A percentile compares a stretch with the other conserved stretches of the same genome.
Conservation (phyloP, 2,329 filamentous ascomycete species). For the Juglanconis sp. region DNA sequence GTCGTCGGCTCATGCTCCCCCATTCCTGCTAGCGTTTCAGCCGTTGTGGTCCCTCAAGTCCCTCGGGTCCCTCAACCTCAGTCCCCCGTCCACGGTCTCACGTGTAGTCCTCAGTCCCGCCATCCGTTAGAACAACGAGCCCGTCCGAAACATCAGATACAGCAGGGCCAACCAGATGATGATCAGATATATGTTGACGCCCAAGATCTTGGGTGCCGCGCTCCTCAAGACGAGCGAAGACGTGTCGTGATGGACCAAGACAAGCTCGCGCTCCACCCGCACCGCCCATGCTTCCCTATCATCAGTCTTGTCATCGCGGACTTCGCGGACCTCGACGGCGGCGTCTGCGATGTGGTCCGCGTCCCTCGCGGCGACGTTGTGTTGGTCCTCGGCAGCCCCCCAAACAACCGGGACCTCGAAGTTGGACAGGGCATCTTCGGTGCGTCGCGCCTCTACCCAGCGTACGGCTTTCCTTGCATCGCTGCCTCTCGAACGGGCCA, state of each 20-base stretch:
- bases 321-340: background rate
- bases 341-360: background rate
- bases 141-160: conserved; percentile 14
- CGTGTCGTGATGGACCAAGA: background rate
- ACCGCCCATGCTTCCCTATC: background rate
- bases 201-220: conserved; percentile 6
- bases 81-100: too few relatives aligned
- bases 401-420: background rate
- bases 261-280: background rate
- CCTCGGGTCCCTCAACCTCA: too few relatives aligned
- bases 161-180: conserved; percentile 9
- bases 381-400: background rate
- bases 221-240: background rate
- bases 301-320: background rate
- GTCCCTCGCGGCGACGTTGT: background rate
- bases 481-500: background rate
- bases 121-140: conserved; percentile 5
- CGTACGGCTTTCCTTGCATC: background rate
- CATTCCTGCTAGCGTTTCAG: too few relatives aligned
- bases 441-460: background rate
- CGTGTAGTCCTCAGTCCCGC: background rate
- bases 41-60: too few relatives aligned
- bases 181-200: conserved; percentile 10
- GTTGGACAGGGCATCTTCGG: background rate
- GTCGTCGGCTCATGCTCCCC: too few relatives aligned